Conservation (phyloP, 345 rosid species). For the Arabidopsis thaliana region TAIR10.1 NC_003070.9:23552501-23553000, state of each 20-base stretch:
- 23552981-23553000: slow-evolving; percentile 36
- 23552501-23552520: slow-evolving; percentile 84
- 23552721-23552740: slow-evolving; percentile 93
- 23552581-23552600: slow-evolving; percentile 90
- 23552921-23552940: slow-evolving; percentile 64
- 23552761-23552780: slow-evolving; percentile 89
- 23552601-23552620: slow-evolving; percentile 78
- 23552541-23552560: slow-evolving; percentile 86
- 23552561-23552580: slow-evolving; percentile 86
- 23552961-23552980: slow-evolving; percentile 83
- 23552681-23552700: slow-evolving; percentile 80
- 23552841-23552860: slow-evolving; percentile 82
- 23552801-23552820: slow-evolving; percentile 90
- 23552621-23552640: slow-evolving; percentile 74
- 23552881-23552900: slow-evolving; percentile 75
- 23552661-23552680: slow-evolving; percentile 92
- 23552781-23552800: slow-evolving; percentile 78
- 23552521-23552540: slow-evolving; percentile 74
- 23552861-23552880: slow-evolving; percentile 83
- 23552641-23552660: slow-evolving; percentile 74
- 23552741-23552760: slow-evolving; percentile 64
- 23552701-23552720: slow-evolving; percentile 95
- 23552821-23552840: slow-evolving; percentile 85
- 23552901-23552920: slow-evolving; percentile 53
- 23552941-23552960: slow-evolving; percentile 83